phyloP scores from a whole-genome alignment of 1,139 yeast genomes.

The Candida sojae region DNA sequence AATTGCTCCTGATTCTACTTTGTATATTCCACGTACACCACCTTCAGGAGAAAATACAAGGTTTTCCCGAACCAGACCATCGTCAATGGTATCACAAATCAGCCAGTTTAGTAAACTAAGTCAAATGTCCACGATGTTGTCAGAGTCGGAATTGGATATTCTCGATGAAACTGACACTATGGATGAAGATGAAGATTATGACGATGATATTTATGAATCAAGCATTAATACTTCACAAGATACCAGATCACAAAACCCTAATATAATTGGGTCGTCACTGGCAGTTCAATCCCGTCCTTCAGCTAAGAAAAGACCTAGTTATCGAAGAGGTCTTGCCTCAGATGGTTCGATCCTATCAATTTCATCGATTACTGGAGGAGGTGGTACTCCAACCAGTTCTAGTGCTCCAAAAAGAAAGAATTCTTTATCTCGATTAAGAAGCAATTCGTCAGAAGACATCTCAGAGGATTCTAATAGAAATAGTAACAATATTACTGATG shows the following conservation, averaged over 20 bases:
- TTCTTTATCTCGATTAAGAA: slow-evolving; percentile 37
- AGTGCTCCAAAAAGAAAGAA: slow-evolving; percentile 23
- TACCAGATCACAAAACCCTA: slow-evolving; percentile 9
- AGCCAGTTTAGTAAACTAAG: slow-evolving; percentile 58
- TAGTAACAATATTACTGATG: not conserved
- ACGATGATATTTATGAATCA: slow-evolving; percentile 35
- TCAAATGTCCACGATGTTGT: slow-evolving; percentile 54
- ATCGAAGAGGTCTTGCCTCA: slow-evolving; percentile 36
- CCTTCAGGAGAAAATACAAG: slow-evolving; percentile 11
- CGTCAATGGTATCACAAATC: slow-evolving; percentile 66
- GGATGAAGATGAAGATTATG: slow-evolving; percentile 41
- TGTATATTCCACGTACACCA: slow-evolving; percentile 13
- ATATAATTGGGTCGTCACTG: not conserved
- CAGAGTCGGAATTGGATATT: slow-evolving; percentile 47
- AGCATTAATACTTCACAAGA: slow-evolving; percentile 32
- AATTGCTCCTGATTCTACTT: not conserved
- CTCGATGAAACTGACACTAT: slow-evolving; percentile 49
- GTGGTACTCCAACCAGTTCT: not conserved
- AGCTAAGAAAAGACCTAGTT: slow-evolving; percentile 32
- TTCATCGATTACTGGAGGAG: slow-evolving; percentile 25
- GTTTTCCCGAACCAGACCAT: slow-evolving; percentile 49
- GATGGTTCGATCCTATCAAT: slow-evolving; percentile 39
- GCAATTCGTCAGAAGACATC: slow-evolving; percentile 44
- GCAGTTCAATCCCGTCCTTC: slow-evolving; percentile 2
- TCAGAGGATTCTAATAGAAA: slow-evolving; percentile 9